These are phyloP conservation scores for Fraxinus cuspidata DNA, from an alignment of 257 asterid genomes.

Conservation along the genomic window DNA sequence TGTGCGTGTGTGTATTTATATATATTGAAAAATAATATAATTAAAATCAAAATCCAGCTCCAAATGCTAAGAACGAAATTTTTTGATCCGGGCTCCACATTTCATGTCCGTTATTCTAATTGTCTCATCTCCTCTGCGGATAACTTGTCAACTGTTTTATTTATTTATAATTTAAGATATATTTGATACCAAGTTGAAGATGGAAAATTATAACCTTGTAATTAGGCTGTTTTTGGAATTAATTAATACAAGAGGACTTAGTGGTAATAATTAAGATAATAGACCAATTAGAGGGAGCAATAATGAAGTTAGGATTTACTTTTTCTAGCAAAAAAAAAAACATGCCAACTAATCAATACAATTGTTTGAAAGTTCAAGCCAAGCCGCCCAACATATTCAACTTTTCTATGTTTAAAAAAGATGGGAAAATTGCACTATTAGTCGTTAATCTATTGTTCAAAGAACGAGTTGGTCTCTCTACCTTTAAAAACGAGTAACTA, in stretches of 20 bases:
- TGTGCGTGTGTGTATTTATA: too few relatives aligned
- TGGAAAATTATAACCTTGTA: not conserved
- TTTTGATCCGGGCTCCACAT: not conserved
- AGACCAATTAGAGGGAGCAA: not conserved
- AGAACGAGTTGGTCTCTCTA: not conserved
- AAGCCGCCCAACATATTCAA: slow-evolving; percentile 8
- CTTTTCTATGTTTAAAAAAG: slow-evolving; percentile 24
- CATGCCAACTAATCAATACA: slow-evolving; percentile 17
- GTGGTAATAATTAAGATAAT: not conserved
- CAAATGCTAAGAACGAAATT: too few relatives aligned
- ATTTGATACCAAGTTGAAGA: not conserved
- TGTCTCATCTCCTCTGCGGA: not conserved
- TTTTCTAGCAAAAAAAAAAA: too few relatives aligned
- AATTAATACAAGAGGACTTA: not conserved
- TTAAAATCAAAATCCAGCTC: too few relatives aligned
- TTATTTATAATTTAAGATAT: not conserved
- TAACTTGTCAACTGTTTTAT: not conserved
- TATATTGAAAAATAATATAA: too few relatives aligned
- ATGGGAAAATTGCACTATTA: not conserved
- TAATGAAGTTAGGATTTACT: not conserved
- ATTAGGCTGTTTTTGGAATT: not conserved
- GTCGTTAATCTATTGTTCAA: not conserved
- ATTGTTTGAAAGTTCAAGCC: slow-evolving; percentile 2
- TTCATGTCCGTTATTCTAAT: not conserved
- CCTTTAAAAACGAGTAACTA: not conserved